Percentiles rank a stretch among this genome's conserved stretches.
phyloP scores from a whole-genome alignment of 1,284 basidiomycete genomes.

The Ustilago tritici region DNA sequence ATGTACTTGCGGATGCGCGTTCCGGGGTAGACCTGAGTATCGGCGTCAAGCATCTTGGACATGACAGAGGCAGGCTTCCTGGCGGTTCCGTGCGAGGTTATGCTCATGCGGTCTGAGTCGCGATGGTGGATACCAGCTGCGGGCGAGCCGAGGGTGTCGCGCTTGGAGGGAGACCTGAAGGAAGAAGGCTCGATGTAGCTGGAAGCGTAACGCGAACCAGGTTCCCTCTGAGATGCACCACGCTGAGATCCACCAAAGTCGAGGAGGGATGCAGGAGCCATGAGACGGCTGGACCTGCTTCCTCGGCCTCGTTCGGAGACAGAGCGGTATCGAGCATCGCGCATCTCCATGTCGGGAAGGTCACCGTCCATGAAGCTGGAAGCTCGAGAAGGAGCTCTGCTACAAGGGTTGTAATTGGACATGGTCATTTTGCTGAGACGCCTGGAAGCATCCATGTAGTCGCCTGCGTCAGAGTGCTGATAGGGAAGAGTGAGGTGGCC shows the following conservation, averaged over 20 bases:
- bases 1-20: conserved; percentile 53
- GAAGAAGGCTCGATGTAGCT: conserved; percentile 28
- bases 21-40: conserved; percentile 46
- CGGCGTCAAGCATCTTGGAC: conserved; percentile 41
- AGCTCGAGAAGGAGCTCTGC: conserved; percentile 31
- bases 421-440: conserved; percentile 43
- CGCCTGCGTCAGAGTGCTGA: conserved; percentile 39
- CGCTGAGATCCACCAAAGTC: conserved; percentile 32
- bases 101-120: conserved; percentile 38
- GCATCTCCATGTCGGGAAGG: conserved; percentile 28
- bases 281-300: conserved; percentile 26
- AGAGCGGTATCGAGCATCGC: conserved; percentile 28
- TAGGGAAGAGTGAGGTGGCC: conserved; percentile 50
- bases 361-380: conserved; percentile 27
- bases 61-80: conserved; percentile 30
- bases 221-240: conserved; percentile 8
- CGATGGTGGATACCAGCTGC: conserved; percentile 24
- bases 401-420: conserved; percentile 12
- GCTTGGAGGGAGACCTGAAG: conserved; percentile 23
- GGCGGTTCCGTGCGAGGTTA: conserved; percentile 34
- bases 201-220: conserved; percentile 27
- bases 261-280: conserved; percentile 26
- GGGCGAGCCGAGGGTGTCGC: conserved; percentile 12
- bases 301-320: conserved; percentile 28
- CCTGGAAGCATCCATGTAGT: conserved; percentile 33